Percentiles rank a stretch among this genome's conserved stretches.
phyloP scores from a whole-genome alignment of 2,329 filamentous ascomycete genomes.

The Penicillium sp. region DNA sequence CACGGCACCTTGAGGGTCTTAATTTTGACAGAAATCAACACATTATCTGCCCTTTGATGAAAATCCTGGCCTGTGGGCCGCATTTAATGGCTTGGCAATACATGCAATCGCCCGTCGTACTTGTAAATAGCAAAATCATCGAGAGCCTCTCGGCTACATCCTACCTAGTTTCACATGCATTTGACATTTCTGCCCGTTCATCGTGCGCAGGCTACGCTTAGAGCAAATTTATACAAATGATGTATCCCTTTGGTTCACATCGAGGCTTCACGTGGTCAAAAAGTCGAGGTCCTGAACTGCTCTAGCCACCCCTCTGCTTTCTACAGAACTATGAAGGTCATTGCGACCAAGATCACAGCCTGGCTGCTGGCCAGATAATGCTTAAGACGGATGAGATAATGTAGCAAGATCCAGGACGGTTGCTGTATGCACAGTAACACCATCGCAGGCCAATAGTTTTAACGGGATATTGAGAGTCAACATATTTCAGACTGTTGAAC shows the following conservation, averaged over 20 bases:
- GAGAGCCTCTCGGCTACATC: neutral
- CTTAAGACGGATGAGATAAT: neutral
- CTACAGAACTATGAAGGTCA: neutral
- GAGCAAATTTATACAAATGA: neutral
- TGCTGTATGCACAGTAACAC: neutral
- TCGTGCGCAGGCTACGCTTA: neutral
- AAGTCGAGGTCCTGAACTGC: too few relatives aligned
- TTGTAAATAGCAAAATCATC: neutral
- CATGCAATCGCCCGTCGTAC: neutral
- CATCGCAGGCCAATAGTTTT: neutral
- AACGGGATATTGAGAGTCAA: neutral
- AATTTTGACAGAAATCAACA: neutral
- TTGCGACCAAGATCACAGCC: constrained; percentile 1
- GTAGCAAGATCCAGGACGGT: neutral
- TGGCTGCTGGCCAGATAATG: neutral
- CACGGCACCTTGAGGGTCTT: neutral
- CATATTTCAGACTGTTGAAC: neutral
- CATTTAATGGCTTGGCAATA: neutral
- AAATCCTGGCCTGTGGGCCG: neutral
- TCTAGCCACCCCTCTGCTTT: neutral
- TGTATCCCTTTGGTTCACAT: neutral
- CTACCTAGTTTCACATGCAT: constrained; percentile 2
- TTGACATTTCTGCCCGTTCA: neutral
- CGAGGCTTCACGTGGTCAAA: neutral
- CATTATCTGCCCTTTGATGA: neutral